A percentile compares a stretch with the other conserved stretches of the same genome.
phyloP scores from a whole-genome alignment of 2,329 filamentous ascomycete species.

The Aspergillus viridinutans region DNA sequence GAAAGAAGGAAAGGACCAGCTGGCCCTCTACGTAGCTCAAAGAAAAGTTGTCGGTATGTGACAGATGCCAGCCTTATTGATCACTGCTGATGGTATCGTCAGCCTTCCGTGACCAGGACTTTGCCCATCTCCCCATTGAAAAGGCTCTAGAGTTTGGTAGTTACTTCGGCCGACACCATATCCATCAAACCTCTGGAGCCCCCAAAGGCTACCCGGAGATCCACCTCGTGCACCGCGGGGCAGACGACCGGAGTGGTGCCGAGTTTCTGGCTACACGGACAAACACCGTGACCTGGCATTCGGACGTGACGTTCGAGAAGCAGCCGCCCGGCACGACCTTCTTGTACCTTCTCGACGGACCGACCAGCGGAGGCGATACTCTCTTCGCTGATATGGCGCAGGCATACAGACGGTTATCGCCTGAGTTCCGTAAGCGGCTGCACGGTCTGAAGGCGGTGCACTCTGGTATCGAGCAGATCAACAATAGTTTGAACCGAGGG shows the following conservation, averaged over 20 bases:
- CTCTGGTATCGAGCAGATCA: constrained; percentile 76
- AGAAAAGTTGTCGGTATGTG: constrained; percentile 62
- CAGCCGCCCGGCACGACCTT: constrained; percentile 90
- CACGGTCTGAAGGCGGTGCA: constrained; percentile 79
- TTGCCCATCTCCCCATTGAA: constrained; percentile 64
- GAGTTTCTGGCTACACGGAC: constrained; percentile 66
- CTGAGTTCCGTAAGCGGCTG: constrained; percentile 71
- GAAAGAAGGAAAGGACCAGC: constrained; percentile 68
- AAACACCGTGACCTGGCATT: constrained; percentile 84
- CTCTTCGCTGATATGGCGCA: constrained; percentile 74
- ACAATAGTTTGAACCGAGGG: constrained; percentile 61
- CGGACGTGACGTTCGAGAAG: constrained; percentile 79
- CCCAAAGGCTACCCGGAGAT: constrained; percentile 70
- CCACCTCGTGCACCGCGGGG: constrained; percentile 72
- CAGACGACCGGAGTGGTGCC: constrained; percentile 56
- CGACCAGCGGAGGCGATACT: constrained; percentile 76
- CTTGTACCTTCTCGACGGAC: constrained; percentile 79
- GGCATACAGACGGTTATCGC: constrained; percentile 76
- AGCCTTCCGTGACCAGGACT: constrained; percentile 72
- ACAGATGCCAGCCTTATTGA: background rate
- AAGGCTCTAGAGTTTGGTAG: constrained; percentile 65
- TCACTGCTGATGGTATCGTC: background rate
- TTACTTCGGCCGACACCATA: constrained; percentile 78
- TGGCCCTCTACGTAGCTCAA: constrained; percentile 52
- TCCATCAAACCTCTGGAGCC: constrained; percentile 73